These are phyloP conservation scores for Diplogelasinospora grovesii DNA, from an alignment of 495 filamentous ascomycete species.

Conservation along the genomic window DNA sequence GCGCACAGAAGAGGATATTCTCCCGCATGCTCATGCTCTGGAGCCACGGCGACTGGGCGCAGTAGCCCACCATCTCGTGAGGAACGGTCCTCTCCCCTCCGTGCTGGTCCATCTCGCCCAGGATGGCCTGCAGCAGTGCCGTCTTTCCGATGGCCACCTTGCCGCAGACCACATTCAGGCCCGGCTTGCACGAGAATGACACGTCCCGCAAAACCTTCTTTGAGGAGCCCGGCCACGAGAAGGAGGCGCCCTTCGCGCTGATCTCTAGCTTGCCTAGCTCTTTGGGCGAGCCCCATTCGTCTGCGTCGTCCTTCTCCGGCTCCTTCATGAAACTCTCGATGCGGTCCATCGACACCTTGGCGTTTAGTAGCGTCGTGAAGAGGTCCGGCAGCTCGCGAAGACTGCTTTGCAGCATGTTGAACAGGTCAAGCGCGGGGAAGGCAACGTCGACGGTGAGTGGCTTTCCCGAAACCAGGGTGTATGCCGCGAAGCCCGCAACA, in stretches of 20 bases:
- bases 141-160: slow-evolving; percentile 78
- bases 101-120: slow-evolving; percentile 69
- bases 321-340: slow-evolving; percentile 81
- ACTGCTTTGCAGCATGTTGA: slow-evolving; percentile 61
- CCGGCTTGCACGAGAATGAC: slow-evolving; percentile 51
- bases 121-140: slow-evolving; percentile 66
- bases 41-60: slow-evolving; percentile 80
- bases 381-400: slow-evolving; percentile 64
- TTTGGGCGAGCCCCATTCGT: slow-evolving; percentile 25
- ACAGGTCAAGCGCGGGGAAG: slow-evolving; percentile 75
- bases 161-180: slow-evolving; percentile 58
- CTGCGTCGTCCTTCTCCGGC: slow-evolving; percentile 57
- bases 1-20: slow-evolving; percentile 72
- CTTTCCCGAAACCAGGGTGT: slow-evolving; percentile 59
- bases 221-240: slow-evolving; percentile 65
- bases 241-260: slow-evolving; percentile 55
- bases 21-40: slow-evolving; percentile 86
- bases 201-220: slow-evolving; percentile 58
- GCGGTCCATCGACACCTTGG: slow-evolving; percentile 65
- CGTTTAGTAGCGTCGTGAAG: slow-evolving; percentile 66
- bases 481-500: slow-evolving; percentile 70
- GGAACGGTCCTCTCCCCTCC: slow-evolving; percentile 53
- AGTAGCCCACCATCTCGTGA: slow-evolving; percentile 70
- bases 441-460: slow-evolving; percentile 68
- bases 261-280: slow-evolving; percentile 29